Evolutionary conservation across 2,329 filamentous ascomycete genomes (phyloP), one percentile per base, ranked within the genome.

Genomic region (Beauveria sp.): DNA sequence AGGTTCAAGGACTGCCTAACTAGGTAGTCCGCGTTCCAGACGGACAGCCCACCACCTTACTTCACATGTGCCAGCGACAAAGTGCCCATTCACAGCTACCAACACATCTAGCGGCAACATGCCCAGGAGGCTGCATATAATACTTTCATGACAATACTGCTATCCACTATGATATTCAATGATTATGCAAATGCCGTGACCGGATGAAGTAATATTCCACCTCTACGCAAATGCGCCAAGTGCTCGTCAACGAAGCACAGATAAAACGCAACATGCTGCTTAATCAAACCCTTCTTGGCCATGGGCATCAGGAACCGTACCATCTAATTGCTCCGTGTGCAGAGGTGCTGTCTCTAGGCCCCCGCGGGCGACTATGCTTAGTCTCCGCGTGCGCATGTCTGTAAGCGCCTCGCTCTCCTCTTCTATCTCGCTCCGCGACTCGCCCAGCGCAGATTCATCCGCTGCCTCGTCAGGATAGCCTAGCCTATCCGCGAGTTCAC

Each of bases 321-420:
- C 20, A 20, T 60, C 50, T 12, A 34, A 22, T 7, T 57, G 56
- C 46, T 60, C 61, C 26, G 58, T 58, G 46, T 65, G 66, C 47
- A 82, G 67, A 63, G 78, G 77, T 24, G 78, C 78, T 18, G 77
- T 77, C 68, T 82, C 81, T 22, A 83, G 70, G 7, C 71, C 75
- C 50, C 72, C 71, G 55, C 73, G 72, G 28, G 76, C 78, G 61
- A 84, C 76, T 40, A 83, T 69, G 61, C 84, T 86, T 63, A 78
- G 78, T 58, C 83, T 76, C 65, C 79, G 69, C 2, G 82, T 79
- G 22, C 78, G 75, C 28, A 72, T 72, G 58, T 80, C 79, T n/a
- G 63, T 63, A 20, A 86, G 73, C 26, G 80, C 78, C 70, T 86
- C 82, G 62, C 79, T 83, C 58, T 78, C 78, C 52, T 80, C 78